phyloP scores from a whole-genome alignment of 768 basidiomycete species.

The Boletus coccyginus region DNA sequence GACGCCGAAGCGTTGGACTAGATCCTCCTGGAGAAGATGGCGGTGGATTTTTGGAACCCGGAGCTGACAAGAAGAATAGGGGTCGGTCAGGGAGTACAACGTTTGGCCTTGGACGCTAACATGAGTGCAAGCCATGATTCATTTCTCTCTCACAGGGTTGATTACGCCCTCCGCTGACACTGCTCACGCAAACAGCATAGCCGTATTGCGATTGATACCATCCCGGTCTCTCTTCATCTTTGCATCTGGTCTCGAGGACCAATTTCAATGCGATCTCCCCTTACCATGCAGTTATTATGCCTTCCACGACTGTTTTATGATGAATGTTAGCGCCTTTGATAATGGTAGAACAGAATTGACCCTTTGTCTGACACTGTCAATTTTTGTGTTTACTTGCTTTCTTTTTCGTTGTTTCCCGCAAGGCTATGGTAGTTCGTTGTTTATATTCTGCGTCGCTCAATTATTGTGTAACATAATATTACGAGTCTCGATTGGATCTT shows the following conservation, averaged over 20 bases:
- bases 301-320: conserved; percentile 24
- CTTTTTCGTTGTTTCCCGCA: background rate
- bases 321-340: conserved; percentile 19
- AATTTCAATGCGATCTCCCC: conserved; percentile 15
- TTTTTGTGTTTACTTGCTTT: conserved; percentile 13
- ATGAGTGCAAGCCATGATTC: conserved; percentile 13
- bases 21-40: conserved; percentile 25
- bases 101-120: conserved; percentile 19
- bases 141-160: conserved; percentile 6
- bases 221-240: conserved; percentile 4
- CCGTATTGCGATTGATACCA: conserved; percentile 10
- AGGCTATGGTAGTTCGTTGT: conserved; percentile 13
- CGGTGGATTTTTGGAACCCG: conserved; percentile 15
- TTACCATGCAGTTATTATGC: conserved; percentile 14
- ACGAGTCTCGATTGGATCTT: too few species aligned
- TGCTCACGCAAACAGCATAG: conserved; percentile 12
- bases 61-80: conserved; percentile 20
- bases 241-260: conserved; percentile 24
- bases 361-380: conserved; percentile 2
- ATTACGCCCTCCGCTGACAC: conserved; percentile 8
- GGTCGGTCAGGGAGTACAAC: conserved; percentile 29
- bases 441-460: conserved; percentile 12
- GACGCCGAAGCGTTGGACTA: conserved; percentile 42
- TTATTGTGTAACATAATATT: conserved; percentile 15
- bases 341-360: conserved; percentile 16